phyloP scores from a whole-genome alignment of 805 yeast species.

The Pichia occidentalis region DNA sequence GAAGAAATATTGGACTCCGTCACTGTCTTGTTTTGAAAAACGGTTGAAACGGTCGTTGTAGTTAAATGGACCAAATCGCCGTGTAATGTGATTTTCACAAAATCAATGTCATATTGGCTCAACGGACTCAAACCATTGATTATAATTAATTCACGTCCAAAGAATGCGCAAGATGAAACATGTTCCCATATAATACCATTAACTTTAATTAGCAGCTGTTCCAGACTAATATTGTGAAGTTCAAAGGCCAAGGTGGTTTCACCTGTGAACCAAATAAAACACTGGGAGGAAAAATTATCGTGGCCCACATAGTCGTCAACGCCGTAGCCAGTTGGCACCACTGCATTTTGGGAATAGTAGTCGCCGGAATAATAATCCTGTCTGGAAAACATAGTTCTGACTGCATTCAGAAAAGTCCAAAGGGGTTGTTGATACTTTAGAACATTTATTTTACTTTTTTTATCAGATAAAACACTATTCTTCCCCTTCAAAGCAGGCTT shows the following conservation, averaged over 20 bases:
- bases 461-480: slow-evolving; percentile 13
- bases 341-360: slow-evolving; percentile 31
- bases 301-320: slow-evolving; percentile 21
- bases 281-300: slow-evolving; percentile 21
- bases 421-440: slow-evolving; percentile 37
- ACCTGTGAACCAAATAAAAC: slow-evolving; percentile 44
- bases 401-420: slow-evolving; percentile 48
- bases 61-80: slow-evolving; percentile 28
- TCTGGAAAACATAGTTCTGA: slow-evolving; percentile 42
- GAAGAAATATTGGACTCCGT: slow-evolving; percentile 34
- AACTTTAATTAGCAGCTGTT: slow-evolving; percentile 41
- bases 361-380: slow-evolving; percentile 41
- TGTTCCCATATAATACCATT: slow-evolving; percentile 70
- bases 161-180: slow-evolving; percentile 43
- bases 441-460: slow-evolving; percentile 18
- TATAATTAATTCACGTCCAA: slow-evolving; percentile 45
- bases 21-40: slow-evolving; percentile 28
- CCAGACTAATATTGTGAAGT: slow-evolving; percentile 37
- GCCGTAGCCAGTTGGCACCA: slow-evolving; percentile 28
- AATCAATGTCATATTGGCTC: slow-evolving; percentile 55
- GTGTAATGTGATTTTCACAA: slow-evolving; percentile 30
- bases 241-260: slow-evolving; percentile 48
- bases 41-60: slow-evolving; percentile 30
- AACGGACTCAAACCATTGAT: slow-evolving; percentile 60
- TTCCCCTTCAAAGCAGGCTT: background rate